phyloP scores from a whole-genome alignment of 306 rosid species.

The Glycine soja region DNA sequence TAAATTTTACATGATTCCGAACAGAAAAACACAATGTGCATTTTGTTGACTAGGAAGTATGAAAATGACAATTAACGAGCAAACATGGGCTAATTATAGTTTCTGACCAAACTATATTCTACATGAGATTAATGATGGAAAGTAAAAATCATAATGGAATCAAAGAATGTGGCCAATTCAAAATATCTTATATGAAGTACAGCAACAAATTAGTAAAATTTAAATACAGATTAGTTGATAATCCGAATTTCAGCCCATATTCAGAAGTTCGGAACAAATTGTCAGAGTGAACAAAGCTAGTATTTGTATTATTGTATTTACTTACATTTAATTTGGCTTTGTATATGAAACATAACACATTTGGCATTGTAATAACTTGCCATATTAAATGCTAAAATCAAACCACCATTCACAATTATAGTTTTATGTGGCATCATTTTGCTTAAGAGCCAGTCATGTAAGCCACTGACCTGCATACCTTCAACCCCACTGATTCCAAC shows the following conservation, averaged over 20 bases:
- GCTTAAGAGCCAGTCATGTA: slow-evolving; percentile 47
- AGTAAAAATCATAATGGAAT: slow-evolving; percentile 6
- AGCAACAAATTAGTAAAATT: not conserved
- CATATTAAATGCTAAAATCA: slow-evolving; percentile 33
- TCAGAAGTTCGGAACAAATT: too few species aligned
- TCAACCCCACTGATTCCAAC: slow-evolving; percentile 99
- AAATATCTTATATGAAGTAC: slow-evolving; percentile 16
- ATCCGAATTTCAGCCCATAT: too few species aligned
- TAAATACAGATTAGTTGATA: not conserved
- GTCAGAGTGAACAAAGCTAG: too few species aligned
- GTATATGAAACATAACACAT: slow-evolving; percentile 9
- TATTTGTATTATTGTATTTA: too few species aligned
- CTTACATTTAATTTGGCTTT: not conserved
- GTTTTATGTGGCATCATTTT: slow-evolving; percentile 18
- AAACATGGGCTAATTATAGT: not conserved
- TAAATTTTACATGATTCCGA: slow-evolving; percentile 36
- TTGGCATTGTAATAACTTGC: slow-evolving; percentile 20
- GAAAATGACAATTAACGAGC: slow-evolving; percentile 21
- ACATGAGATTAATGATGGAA: slow-evolving; percentile 16
- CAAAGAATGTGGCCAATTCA: slow-evolving; percentile 1
- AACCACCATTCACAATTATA: slow-evolving; percentile 27
- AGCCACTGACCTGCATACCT: slow-evolving; percentile 98
- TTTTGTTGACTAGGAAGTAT: slow-evolving; percentile 22
- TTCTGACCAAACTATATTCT: slow-evolving; percentile 27
- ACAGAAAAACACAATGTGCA: slow-evolving; percentile 17